phyloP scores from a whole-genome alignment of 2,329 filamentous ascomycete genomes.

The Zymoseptoria brevis region DNA sequence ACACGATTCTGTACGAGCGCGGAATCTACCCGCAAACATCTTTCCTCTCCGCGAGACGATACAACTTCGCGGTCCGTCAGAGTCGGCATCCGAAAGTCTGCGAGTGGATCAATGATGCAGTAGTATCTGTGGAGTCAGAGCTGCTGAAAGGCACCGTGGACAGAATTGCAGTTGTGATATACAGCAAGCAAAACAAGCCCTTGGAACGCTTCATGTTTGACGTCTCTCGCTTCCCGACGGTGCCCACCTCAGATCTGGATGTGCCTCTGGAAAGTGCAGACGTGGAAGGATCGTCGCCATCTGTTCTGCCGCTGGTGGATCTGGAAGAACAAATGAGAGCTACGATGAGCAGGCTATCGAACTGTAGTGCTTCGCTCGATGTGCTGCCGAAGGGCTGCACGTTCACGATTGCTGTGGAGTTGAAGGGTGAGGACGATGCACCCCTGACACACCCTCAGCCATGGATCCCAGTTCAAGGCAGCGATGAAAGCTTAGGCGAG shows the following conservation, averaged over 20 bases:
- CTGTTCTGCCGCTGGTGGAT: slow-evolving; percentile 38
- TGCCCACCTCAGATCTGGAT: slow-evolving; percentile 41
- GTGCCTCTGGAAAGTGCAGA: slow-evolving; percentile 41
- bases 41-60: slow-evolving; percentile 71
- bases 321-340: slow-evolving; percentile 66
- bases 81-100: slow-evolving; percentile 80
- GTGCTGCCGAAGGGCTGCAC: slow-evolving; percentile 58
- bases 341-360: slow-evolving; percentile 55
- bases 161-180: slow-evolving; percentile 50
- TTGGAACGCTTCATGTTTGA: slow-evolving; percentile 56
- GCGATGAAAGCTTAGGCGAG: neutral
- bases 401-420: slow-evolving; percentile 68
- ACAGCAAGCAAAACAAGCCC: slow-evolving; percentile 44
- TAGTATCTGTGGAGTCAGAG: slow-evolving; percentile 62
- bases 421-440: slow-evolving; percentile 51
- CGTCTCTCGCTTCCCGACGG: slow-evolving; percentile 47
- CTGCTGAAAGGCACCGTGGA: slow-evolving; percentile 53
- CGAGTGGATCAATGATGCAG: slow-evolving; percentile 75
- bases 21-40: slow-evolving; percentile 67
- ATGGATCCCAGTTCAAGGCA: slow-evolving; percentile 54
- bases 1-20: slow-evolving; percentile 80
- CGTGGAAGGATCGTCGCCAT: slow-evolving; percentile 15
- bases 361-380: slow-evolving; percentile 50
- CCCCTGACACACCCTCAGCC: slow-evolving; percentile 45
- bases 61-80: slow-evolving; percentile 77